Evolutionary conservation across 1,284 basidiomycete species (phyloP), one percentile per base, ranked within the genome.

Genomic region (Tranzscheliella williamsii): DNA sequence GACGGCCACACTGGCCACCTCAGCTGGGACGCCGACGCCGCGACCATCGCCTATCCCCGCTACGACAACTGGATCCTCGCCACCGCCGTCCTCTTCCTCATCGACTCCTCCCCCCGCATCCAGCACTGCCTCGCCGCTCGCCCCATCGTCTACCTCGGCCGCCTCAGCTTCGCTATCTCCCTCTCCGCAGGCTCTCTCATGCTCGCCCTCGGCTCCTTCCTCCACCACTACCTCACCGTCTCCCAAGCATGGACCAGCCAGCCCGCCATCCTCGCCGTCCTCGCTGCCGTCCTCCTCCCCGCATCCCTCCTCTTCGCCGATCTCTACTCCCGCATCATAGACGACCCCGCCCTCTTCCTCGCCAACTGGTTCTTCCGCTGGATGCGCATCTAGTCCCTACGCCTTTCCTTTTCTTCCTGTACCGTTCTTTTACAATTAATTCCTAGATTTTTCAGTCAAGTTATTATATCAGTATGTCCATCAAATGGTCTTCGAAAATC

Each of bases 31-130:
- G 38, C 42, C 33, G 22, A 67, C 17, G 43, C 54, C 2, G 21
- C 42, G 4, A 1, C 22, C 6, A 29, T 30, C 17, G 67, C 67
- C 5, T 67, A 41, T 24, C 67, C 70, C 2, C 46, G 70, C 8
- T 57, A 68, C 33, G 70, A 72, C 38, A 66, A 72, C 39, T 72
- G 52, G 49, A 24, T 72, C 11, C n/a, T 72, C 4, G 49, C 53
- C 7, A 48, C 61, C 9, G 67, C 57, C 9, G 15, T 52, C 13
- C 31, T 72, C 5, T 50, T 52, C 39, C 55, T 72, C 9, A 32
- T 72, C 24, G 70, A 72, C 22, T 26, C 70, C 20, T 33, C 15
- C n/a, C 55, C 51, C 4, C 15, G 12, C 0, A 24, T 33, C 1
- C 54, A 52, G 3, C 20, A 41, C n/a, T 1, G 48, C 4, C 42